Evolutionary conservation across 192 early-diverging fungal species (phyloP), one percentile per base, ranked within the genome.

Genomic region (Globomyces pollinis-pini): DNA sequence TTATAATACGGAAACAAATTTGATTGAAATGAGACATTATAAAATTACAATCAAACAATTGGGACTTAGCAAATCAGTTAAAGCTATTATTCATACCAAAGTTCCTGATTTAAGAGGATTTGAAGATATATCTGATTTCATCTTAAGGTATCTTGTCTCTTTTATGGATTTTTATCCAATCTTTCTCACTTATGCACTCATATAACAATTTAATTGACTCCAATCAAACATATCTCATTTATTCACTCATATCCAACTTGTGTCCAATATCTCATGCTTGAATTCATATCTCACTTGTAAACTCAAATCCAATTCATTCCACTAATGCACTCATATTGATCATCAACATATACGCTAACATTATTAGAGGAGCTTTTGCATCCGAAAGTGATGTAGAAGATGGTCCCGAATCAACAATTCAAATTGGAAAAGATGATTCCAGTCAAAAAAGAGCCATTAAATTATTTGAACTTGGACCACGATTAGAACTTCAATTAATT

Each of bases 1-100:
- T 72, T 89, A 88, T 62, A 90, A 96, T 70, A 67, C 71, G 30
- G 89, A 86, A 47, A 91, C 91, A 0, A 83, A 79, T 2, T 67
- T 74, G 44, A 86, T 99, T 38, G 91, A 95, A 67, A 87, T 97
- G 64, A 82, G 96, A n/a, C 96, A 99, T 63, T 99, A 92, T 66
- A 73, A 71, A 43, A 87, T 99, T 50, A 82, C 75, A 8, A 88
- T 99, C 41, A 92, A 91, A 68, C 76, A 84, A 6, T 84, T 88
- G 2, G 95, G 95, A 38, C 78, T 98, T 20, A 86, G 85, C 63
- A 94, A 94, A 78, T 86, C 86, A 26, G 86, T 98, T 47, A 93
- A 94, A 62, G 76, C 81, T 15, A 75, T 97, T 23, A 80, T 98
- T 39, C 68, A 71, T 32, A 77, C 86, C 18, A 75, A 88, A 41